Evolutionary conservation across 352 stramenopile genomes (phyloP).

Genomic region (Phytophthora brassicae): DNA sequence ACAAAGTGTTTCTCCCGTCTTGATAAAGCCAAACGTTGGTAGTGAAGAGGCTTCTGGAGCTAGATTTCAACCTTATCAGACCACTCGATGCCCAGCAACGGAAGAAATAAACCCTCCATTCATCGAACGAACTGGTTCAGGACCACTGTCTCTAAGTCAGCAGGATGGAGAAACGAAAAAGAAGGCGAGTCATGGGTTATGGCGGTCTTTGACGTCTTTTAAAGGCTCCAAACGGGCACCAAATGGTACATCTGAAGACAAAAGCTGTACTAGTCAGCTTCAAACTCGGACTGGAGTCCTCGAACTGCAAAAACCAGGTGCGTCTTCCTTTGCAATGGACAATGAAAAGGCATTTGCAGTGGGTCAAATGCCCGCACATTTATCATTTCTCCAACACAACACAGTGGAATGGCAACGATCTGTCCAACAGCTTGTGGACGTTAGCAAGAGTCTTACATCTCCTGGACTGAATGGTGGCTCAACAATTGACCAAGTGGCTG

Average conservation of each 20-base stretch:
- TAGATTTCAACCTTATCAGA: constrained; percentile 17
- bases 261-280: constrained; percentile 15
- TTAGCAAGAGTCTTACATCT: constrained; percentile 8
- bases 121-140: constrained; percentile 10
- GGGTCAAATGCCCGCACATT: constrained; percentile 16
- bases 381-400: constrained; percentile 38
- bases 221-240: constrained; percentile 33
- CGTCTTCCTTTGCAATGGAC: neutral
- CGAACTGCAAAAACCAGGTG: constrained; percentile 18
- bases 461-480: constrained; percentile 7
- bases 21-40: constrained; percentile 9
- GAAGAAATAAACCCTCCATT: constrained; percentile 21
- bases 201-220: constrained; percentile 44
- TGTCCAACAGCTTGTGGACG: constrained; percentile 27
- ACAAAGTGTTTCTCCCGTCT: constrained; percentile 11
- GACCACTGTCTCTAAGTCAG: constrained; percentile 6
- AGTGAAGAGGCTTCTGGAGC: neutral
- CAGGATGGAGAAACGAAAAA: constrained; percentile 20
- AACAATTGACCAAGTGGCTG: constrained; percentile 29
- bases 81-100: constrained; percentile 3
- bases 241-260: constrained; percentile 29
- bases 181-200: constrained; percentile 28
- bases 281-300: constrained; percentile 11
- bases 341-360: constrained; percentile 1
- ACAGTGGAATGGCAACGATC: constrained; percentile 36